Base-by-base conservation (phyloP, 257 asterid genomes). In the Lycium barbarum region DNA sequence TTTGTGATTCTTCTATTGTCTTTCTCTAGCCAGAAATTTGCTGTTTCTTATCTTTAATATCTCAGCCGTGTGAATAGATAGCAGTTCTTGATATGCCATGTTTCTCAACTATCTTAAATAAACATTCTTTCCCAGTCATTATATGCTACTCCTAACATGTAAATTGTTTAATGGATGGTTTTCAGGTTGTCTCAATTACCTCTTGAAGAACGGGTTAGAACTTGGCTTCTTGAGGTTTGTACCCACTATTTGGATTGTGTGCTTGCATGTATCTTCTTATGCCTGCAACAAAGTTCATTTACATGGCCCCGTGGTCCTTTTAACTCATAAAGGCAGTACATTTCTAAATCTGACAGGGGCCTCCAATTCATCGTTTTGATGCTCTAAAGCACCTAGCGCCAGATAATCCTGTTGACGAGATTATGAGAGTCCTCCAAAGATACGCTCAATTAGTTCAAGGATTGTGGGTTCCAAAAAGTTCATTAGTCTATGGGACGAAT, bases 391-490 rank as follows among this genome's bases (percentile, higher is more conserved):
- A 92, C 90, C 90, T 96, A 22, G 98, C 97, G 14, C 93, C 92
- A 5, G 95, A 90, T 76, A 92, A 89, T 79, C 76, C 97, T 20
- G 86, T 43, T 51, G 97, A 96, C 87, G 94, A 91, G 83, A 86
- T 94, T 65, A 84, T 95, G 84, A 89, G 40, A 85, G 92, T 93
- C 76, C 88, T 96, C 87, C 91, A 88, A 71, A 93, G 91, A 49
- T 85, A 84, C 86, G 98, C 96, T 80, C 89, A 84, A 61, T 85
- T 96, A 89, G 94, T 96, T 89, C 98, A 95, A 88, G 99, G 99
- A 81, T 90, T 95, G 65, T 96, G 99, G 99, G 90, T 92, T 85
- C 94, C 94, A 7, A 95, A 87, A 88, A 93, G 93, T 85, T 7
- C 89, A 7, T 72, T 93, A 86, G 80, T 95, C 54, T 87, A 80